Evolutionary conservation across 1,284 basidiomycete genomes (phyloP).

Genomic region (Pseudozyma sp.): DNA sequence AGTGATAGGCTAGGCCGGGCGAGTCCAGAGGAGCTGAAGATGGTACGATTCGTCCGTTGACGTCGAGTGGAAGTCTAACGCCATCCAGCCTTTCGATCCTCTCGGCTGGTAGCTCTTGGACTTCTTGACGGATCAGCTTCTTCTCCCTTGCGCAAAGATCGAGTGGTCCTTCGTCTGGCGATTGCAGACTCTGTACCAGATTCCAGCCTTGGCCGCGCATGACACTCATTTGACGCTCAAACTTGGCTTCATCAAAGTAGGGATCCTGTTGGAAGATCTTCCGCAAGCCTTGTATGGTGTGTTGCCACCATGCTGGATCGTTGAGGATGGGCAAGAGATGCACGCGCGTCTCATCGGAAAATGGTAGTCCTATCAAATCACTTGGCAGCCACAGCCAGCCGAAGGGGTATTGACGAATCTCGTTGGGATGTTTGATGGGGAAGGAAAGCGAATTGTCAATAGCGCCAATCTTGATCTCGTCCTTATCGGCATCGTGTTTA

Average conservation of each 20-base stretch:
- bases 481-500: constrained; percentile 76
- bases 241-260: constrained; percentile 72
- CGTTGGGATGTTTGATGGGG: constrained; percentile 78
- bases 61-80: constrained; percentile 19
- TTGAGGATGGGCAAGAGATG: constrained; percentile 85
- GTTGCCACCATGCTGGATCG: constrained; percentile 88
- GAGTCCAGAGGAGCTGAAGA: neutral
- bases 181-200: constrained; percentile 82
- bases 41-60: constrained; percentile 10
- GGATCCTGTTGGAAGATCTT: constrained; percentile 83
- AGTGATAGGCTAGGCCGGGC: neutral
- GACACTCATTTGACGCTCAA: constrained; percentile 84
- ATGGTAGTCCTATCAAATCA: constrained; percentile 78
- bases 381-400: constrained; percentile 87
- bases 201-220: constrained; percentile 93
- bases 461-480: constrained; percentile 79
- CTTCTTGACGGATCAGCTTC: constrained; percentile 55
- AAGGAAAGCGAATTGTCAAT: constrained; percentile 94
- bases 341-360: constrained; percentile 80
- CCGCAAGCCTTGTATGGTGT: constrained; percentile 81
- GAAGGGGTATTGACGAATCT: constrained; percentile 89
- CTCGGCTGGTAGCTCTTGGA: constrained; percentile 16
- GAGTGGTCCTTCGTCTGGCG: constrained; percentile 74
- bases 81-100: constrained; percentile 23
- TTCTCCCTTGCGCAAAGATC: constrained; percentile 66